Evolutionary conservation across 495 filamentous ascomycete genomes (phyloP).

Genomic region (Penicillium ochrochloron): DNA sequence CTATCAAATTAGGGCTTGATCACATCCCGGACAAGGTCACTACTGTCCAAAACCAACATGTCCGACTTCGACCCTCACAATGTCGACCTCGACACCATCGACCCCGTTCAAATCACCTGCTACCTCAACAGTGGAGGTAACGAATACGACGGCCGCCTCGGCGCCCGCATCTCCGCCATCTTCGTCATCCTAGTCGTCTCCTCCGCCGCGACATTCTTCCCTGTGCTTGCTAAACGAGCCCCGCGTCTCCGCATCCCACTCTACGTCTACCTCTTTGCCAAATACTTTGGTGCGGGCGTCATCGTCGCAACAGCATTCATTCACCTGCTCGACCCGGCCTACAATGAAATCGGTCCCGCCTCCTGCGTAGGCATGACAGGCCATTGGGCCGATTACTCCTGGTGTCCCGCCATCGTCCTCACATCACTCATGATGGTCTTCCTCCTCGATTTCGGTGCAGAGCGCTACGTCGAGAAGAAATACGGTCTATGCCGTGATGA

Average conservation of each 20-base stretch:
- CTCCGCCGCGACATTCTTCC: constrained; percentile 59
- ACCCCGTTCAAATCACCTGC: constrained; percentile 41
- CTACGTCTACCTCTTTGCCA: constrained; percentile 72
- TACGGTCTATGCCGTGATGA: constrained; percentile 50
- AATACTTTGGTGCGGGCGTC: constrained; percentile 74
- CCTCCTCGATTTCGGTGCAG: constrained; percentile 50
- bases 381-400: constrained; percentile 51
- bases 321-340: constrained; percentile 59
- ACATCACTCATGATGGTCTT: constrained; percentile 43
- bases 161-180: constrained; percentile 49
- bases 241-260: constrained; percentile 62
- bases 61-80: constrained; percentile 41
- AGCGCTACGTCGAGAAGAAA: constrained; percentile 58
- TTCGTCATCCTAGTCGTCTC: constrained; percentile 52
- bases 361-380: constrained; percentile 61
- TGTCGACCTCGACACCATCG: constrained; percentile 44
- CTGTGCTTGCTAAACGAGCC: constrained; percentile 62
- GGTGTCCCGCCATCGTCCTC: constrained; percentile 48
- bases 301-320: constrained; percentile 75
- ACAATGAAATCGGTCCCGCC: constrained; percentile 53
- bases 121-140: constrained; percentile 41
- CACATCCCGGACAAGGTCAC: not conserved
- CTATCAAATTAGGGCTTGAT: constrained; percentile 5
- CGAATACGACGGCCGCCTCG: constrained; percentile 50
- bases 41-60: constrained; percentile 22